Evolutionary conservation across 176 grass and related monocot genomes (phyloP).

Genomic region (Oryza australiensis): DNA sequence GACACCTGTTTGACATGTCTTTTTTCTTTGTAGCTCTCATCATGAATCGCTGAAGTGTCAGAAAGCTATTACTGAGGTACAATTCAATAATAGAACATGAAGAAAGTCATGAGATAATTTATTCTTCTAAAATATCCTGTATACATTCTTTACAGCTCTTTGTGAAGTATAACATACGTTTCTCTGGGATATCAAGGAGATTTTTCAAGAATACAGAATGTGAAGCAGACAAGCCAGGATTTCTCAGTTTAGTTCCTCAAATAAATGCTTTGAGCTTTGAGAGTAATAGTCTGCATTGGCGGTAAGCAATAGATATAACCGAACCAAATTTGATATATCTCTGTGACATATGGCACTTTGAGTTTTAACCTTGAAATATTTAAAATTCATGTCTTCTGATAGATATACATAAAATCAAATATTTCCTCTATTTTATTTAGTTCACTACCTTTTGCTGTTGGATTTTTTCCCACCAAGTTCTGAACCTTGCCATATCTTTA

Average conservation of each 20-base stretch:
- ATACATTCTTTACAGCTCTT: slow-evolving; percentile 68
- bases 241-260: slow-evolving; percentile 75
- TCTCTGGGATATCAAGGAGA: slow-evolving; percentile 88
- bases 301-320: slow-evolving; percentile 51
- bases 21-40: slow-evolving; percentile 71
- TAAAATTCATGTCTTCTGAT: slow-evolving; percentile 4
- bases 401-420: slow-evolving; percentile 3
- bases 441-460: neutral
- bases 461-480: neutral
- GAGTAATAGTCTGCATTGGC: slow-evolving; percentile 76
- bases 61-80: slow-evolving; percentile 94
- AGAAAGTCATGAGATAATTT: slow-evolving; percentile 23
- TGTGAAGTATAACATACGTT: slow-evolving; percentile 91
- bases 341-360: neutral
- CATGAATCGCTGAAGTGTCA: slow-evolving; percentile 89
- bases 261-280: slow-evolving; percentile 90
- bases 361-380: slow-evolving; percentile 10
- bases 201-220: slow-evolving; percentile 73
- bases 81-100: slow-evolving; percentile 19
- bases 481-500: neutral
- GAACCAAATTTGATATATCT: slow-evolving; percentile 17
- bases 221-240: slow-evolving; percentile 48
- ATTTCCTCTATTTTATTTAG: neutral
- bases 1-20: slow-evolving; percentile 3
- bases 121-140: slow-evolving; percentile 34